A percentile compares a stretch with the other conserved stretches of the same genome.
Evolutionary conservation across 164 flowering plant genomes (phyloP).

Genomic region (Saururus chinensis): DNA sequence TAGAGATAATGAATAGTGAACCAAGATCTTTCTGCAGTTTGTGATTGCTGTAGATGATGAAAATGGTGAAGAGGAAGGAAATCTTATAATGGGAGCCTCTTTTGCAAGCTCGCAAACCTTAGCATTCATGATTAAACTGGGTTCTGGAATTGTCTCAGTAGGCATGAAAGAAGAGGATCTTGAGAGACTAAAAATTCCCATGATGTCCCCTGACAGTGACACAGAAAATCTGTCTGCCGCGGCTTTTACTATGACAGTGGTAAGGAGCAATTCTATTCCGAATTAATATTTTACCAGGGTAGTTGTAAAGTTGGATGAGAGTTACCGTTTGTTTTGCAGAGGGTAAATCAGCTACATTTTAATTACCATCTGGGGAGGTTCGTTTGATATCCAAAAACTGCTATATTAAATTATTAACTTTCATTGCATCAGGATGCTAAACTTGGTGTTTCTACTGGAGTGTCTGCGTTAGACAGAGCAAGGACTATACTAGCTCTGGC

Average conservation of each 20-base stretch:
- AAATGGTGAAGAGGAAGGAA: slow-evolving; percentile 56
- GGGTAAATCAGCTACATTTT: no score
- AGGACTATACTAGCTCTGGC: slow-evolving; percentile 69
- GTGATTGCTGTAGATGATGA: slow-evolving; percentile 93
- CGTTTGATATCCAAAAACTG: no score
- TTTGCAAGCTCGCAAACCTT: slow-evolving; percentile 32
- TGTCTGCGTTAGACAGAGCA: slow-evolving; percentile 82
- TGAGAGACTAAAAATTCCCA: slow-evolving; percentile 62
- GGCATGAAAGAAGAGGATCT: slow-evolving; percentile 88
- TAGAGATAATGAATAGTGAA: background rate
- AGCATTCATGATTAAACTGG: slow-evolving; percentile 68
- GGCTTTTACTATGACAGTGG: slow-evolving; percentile 81
- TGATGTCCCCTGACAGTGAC: slow-evolving; percentile 60
- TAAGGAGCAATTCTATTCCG: slow-evolving; percentile 2
- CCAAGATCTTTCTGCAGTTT: slow-evolving; percentile 28
- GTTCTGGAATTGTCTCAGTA: slow-evolving; percentile 86
- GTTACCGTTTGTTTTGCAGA: no score
- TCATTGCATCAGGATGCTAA: slow-evolving; percentile 49
- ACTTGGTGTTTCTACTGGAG: slow-evolving; percentile 69
- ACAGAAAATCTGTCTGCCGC: slow-evolving; percentile 64
- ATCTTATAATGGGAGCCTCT: slow-evolving; percentile 79
- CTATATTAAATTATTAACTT: no score
- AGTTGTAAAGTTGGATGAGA: no score
- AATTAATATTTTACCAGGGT: no score
- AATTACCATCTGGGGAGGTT: no score